Percentiles rank a stretch among this genome's conserved stretches.
Evolutionary conservation across 306 rosid genomes (phyloP).

Genomic region (Elaeagnus macrophylla): DNA sequence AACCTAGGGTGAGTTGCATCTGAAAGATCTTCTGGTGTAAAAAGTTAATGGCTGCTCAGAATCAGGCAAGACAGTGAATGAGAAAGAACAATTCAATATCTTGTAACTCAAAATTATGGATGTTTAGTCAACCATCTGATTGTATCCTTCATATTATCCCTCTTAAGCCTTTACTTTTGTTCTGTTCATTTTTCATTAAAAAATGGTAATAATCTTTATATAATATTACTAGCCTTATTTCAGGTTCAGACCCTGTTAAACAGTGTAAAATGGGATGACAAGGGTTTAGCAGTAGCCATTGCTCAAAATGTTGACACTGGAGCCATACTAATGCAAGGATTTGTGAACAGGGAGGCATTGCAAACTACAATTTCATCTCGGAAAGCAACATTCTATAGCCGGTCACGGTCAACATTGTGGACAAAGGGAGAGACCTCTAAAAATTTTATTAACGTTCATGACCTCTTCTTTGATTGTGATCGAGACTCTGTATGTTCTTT

Average conservation of each 20-base stretch:
- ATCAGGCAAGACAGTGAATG: too few species aligned
- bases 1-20: too few species aligned
- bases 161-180: neutral
- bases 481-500: constrained; percentile 65
- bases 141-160: neutral
- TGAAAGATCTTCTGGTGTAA: too few species aligned
- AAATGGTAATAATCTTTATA: neutral
- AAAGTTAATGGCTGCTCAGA: too few species aligned
- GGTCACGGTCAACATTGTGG: constrained; percentile 75
- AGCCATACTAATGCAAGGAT: constrained; percentile 84
- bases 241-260: constrained; percentile 64
- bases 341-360: constrained; percentile 73
- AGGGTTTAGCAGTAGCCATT: constrained; percentile 79
- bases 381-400: constrained; percentile 85
- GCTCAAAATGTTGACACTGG: constrained; percentile 93
- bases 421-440: constrained; percentile 90
- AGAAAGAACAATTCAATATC: neutral
- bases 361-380: constrained; percentile 41
- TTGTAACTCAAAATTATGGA: neutral
- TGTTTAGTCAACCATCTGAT: neutral
- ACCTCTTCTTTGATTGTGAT: constrained; percentile 77
- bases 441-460: constrained; percentile 75
- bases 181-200: too few species aligned
- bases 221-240: constrained; percentile 12
- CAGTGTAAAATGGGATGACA: constrained; percentile 73